Evolutionary conservation across 306 rosid species (phyloP).

Genomic region (Lotus japonicus): DNA sequence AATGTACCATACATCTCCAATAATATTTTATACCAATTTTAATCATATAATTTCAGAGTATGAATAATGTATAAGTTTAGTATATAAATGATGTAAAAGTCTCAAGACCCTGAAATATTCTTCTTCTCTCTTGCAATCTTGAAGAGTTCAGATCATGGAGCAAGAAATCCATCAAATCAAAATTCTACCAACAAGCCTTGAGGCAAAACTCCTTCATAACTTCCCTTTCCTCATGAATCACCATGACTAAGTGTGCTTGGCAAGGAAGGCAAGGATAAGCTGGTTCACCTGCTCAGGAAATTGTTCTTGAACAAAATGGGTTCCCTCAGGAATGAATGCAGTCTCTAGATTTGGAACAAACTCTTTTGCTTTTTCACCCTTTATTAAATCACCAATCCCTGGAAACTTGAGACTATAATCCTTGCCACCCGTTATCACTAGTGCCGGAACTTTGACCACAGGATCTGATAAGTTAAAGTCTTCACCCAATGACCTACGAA

Average conservation of each 20-base stretch:
- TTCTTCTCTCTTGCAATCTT: too few relatives aligned
- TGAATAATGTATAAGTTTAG: too few relatives aligned
- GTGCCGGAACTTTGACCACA: constrained; percentile 46
- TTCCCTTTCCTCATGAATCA: too few relatives aligned
- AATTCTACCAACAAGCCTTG: too few relatives aligned
- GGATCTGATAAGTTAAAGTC: constrained; percentile 33
- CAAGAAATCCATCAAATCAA: too few relatives aligned
- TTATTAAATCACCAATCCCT: constrained; percentile 49
- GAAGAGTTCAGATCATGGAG: too few relatives aligned
- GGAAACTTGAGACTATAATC: constrained; percentile 60
- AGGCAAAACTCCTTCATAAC: too few relatives aligned
- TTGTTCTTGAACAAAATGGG: constrained; percentile 82
- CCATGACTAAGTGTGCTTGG: constrained; percentile 30
- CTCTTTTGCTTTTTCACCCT: constrained; percentile 48
- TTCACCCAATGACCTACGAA: constrained; percentile 45
- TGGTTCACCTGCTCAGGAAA: constrained; percentile 54
- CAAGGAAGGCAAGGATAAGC: constrained; percentile 54
- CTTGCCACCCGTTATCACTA: constrained; percentile 57
- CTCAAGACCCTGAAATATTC: too few relatives aligned
- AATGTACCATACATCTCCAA: too few relatives aligned
- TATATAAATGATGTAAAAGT: too few relatives aligned
- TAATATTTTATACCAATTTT: too few relatives aligned
- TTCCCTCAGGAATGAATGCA: constrained; percentile 60
- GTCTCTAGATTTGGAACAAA: constrained; percentile 53
- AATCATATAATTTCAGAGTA: too few relatives aligned